Percentiles rank a stretch among this genome's conserved stretches.
These are phyloP conservation scores for Fragosphaeria purpurea DNA, from an alignment of 2,329 filamentous ascomycete genomes.

Conservation along the genomic window DNA sequence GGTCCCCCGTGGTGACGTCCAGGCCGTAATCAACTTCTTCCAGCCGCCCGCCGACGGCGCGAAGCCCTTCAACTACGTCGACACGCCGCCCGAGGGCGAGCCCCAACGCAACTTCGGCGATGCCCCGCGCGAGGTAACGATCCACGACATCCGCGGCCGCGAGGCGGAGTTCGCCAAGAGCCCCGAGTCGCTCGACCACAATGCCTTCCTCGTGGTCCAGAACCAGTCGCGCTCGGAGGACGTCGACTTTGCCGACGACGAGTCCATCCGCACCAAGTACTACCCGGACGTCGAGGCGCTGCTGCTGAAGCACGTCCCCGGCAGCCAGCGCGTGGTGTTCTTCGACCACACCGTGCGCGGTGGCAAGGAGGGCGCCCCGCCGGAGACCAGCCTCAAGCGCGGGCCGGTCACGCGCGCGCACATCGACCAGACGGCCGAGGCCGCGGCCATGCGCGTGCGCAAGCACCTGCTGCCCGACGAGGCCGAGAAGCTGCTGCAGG, in stretches of 20 bases:
- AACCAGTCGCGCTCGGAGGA: conserved; percentile 47
- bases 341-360: conserved; percentile 89
- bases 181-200: conserved; percentile 21
- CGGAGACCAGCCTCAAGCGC: conserved; percentile 25
- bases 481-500: conserved; percentile 53
- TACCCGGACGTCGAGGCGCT: conserved; percentile 76
- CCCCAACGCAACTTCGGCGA: conserved; percentile 57
- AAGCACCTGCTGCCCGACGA: conserved; percentile 55
- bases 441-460: conserved; percentile 56
- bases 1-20: conserved; percentile 49
- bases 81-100: conserved; percentile 47
- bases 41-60: conserved; percentile 47
- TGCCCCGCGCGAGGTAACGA: conserved; percentile 38
- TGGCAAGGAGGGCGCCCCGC: conserved; percentile 40
- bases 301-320: conserved; percentile 57
- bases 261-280: conserved; percentile 59
- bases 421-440: conserved; percentile 68
- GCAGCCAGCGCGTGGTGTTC: conserved; percentile 55
- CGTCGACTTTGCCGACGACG: conserved; percentile 56
- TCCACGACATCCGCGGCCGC: conserved; percentile 64
- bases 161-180: conserved; percentile 33
- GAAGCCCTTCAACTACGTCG: conserved; percentile 57
- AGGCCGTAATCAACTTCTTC: conserved; percentile 57
- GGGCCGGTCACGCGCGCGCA: conserved; percentile 64
- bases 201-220: conserved; percentile 59